These are phyloP conservation scores for Globisporangium lucens DNA, from an alignment of 352 stramenopile genomes.

Conservation along the genomic window DNA sequence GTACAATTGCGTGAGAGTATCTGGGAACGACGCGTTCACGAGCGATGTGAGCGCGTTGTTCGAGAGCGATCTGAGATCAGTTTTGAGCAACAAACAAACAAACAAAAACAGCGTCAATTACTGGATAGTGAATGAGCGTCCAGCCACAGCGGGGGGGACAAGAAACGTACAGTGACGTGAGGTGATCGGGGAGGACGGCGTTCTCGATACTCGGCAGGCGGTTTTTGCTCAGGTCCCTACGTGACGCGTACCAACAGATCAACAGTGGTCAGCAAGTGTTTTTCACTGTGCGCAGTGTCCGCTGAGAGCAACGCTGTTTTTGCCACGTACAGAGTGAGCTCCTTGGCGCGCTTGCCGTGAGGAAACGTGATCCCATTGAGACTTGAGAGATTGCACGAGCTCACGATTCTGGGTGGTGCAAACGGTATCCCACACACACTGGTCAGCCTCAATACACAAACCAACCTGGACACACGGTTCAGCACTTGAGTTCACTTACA, in stretches of 20 bases:
- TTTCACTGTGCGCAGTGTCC: too few species aligned
- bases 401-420: not conserved
- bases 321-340: conserved; percentile 8
- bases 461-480: too few species aligned
- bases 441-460: too few species aligned
- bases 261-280: not conserved
- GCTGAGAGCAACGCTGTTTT: not conserved
- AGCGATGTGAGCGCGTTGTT: conserved; percentile 8
- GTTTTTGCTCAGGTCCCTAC: conserved; percentile 8
- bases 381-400: conserved; percentile 9
- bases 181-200: not conserved
- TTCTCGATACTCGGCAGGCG: not conserved
- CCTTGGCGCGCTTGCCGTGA: not conserved
- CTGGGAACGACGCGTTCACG: conserved; percentile 12
- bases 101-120: too few species aligned
- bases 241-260: not conserved
- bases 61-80: conserved; percentile 7
- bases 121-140: too few species aligned
- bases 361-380: conserved; percentile 5
- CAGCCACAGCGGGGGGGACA: not conserved
- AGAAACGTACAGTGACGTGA: not conserved
- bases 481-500: not conserved
- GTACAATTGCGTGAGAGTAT: conserved; percentile 4
- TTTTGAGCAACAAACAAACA: not conserved
- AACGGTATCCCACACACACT: too few species aligned